phyloP scores from a whole-genome alignment of 345 rosid species.

The Gossypium thurberi region DNA sequence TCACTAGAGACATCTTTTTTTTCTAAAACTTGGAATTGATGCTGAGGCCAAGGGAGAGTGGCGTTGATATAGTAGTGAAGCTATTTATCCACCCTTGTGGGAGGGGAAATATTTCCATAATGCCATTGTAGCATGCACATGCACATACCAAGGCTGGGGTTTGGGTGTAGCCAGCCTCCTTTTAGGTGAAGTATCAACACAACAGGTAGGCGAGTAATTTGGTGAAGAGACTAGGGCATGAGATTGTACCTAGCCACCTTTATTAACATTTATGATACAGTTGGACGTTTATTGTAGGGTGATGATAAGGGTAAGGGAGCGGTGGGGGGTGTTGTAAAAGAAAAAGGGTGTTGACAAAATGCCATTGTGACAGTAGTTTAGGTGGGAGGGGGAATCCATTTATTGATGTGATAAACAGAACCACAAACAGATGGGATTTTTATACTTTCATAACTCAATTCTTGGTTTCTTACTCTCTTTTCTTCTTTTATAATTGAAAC shows the following conservation, averaged over 20 bases:
- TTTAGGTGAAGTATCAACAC: background rate
- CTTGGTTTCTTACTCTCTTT: background rate
- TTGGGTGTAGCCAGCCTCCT: no score
- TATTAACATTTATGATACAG: constrained; percentile 16
- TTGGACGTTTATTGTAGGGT: constrained; percentile 22
- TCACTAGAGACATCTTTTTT: constrained; percentile 37
- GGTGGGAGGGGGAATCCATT: background rate
- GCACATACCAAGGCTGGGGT: background rate
- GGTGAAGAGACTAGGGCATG: background rate
- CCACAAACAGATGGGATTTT: no score
- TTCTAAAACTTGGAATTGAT: background rate
- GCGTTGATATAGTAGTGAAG: constrained; percentile 1
- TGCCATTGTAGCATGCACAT: background rate
- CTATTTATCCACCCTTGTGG: background rate
- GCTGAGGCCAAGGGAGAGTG: background rate
- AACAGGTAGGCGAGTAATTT: background rate
- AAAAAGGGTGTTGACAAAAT: background rate
- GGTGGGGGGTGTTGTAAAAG: background rate
- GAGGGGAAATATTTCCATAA: background rate
- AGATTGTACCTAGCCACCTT: background rate
- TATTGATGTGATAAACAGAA: no score
- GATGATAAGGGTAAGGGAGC: background rate
- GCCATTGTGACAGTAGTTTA: background rate
- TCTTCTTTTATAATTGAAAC: no score
- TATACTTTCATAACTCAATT: no score